Base-by-base conservation (phyloP, 805 yeast genomes). In the Yarrowia alimentaria region DNA sequence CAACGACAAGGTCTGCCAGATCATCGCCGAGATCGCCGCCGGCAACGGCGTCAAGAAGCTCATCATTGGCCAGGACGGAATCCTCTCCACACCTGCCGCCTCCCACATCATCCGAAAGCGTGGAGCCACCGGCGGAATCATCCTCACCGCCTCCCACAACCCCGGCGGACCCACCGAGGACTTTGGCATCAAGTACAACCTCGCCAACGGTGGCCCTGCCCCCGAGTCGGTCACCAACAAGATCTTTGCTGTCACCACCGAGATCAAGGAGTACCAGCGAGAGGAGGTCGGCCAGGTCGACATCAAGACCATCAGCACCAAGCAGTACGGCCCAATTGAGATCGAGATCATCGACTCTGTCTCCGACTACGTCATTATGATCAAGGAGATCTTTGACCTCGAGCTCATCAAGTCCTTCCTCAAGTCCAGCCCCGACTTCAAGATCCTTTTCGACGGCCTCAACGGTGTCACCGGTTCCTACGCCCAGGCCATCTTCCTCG, bases 391-490 rank as follows among this genome's bases (percentile, higher is more conserved):
- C 60, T 91, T 91, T 64, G 98, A 91, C 67, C 88, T 93, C 64
- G 79, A 76, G 10, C 71, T 88, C 60, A 91, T 93, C 68, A 81
- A 77, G 68, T 62, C 71, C 37, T 93, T 93, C 66, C 72, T 91
- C 53, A 65, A 65, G 12, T 56, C 73, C 31, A 72, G 75, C 55
- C 71, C 76, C 43, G 74, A 77, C 34, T 89, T 88, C 72, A 77
- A 76, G 60, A 77, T 89, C 33, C 73, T 91, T 54, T 93, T 93
- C 60, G 99, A 91, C 65, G 88, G 91, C 2, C 72, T 91, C 61
- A 86, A 88, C 62, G 99, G 99, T 64, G 93, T 91, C 61, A 91
- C 99, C 20, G 99, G 98, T 34, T 97, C 98, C 16, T 91, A 93
- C 64, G 98, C 96, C 54, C 71, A 75, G 61, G 83, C 85, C 47